Base-by-base conservation (phyloP, 2,329 filamentous ascomycete genomes). In the Pseudomassariella vexata region DNA sequence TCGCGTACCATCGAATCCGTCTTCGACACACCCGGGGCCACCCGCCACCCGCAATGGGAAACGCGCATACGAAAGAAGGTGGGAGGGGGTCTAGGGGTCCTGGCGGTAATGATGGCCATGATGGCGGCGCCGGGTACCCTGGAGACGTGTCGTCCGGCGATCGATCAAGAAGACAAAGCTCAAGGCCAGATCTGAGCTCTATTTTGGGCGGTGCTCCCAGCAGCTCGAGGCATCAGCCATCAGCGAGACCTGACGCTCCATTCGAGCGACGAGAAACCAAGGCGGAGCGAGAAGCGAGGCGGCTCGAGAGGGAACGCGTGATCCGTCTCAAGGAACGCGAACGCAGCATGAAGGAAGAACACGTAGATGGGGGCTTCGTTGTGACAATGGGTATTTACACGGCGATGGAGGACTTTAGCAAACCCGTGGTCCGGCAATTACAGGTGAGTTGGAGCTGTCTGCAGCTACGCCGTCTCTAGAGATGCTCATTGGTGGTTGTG, bases 311-410 rank as follows among this genome's bases (percentile, higher is more conserved):
- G 50, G 90, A 96, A 57, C 79, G 86, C 27, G 66, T 73, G 11
- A 70, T 76, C 22, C 73, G 92, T 36, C 62, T 82, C 25, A 87
- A 87, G 56, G 92, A 98, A 56, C 77, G 92, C 28, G 89, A 95
- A 57, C 75, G 84, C 44, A 98, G 92, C 52, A 79, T 96, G 64
- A 79, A 71, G 42, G 89, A 95, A 48, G 92, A 98, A 55, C 79
- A 89, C 56, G 84, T 96, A 3, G 92, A 98, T 58, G 92, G 92
- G 14, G 92, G 92, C 15, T 98, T 82, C 62, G 65, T 98, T 28
- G 92, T 98, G 19, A 98, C 92, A 0, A 76, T 95, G 53, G 92
- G 92, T 21, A 85, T 89, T 30, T 98, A 98, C 53, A 90, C 86
- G 15, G 89, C 90, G 0, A 67, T 79, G 1, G 92, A 98, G 60